Conservation (phyloP, 768 basidiomycete genomes). For the Cystobasidium onofrii region DNA sequence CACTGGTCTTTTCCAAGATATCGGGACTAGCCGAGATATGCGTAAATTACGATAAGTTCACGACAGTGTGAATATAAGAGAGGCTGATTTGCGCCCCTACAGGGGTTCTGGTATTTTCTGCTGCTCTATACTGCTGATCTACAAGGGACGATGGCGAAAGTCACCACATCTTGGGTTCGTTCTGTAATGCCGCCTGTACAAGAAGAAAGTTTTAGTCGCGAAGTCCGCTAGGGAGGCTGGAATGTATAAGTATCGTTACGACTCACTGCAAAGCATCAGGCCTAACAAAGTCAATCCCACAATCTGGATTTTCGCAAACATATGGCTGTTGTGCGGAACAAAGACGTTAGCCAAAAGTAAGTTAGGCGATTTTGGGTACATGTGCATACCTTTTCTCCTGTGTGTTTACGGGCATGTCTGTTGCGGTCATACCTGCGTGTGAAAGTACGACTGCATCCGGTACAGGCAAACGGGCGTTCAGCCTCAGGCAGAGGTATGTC, state of each 20-base stretch:
- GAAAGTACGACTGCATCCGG: conserved; percentile 19
- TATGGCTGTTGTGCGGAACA: conserved; percentile 24
- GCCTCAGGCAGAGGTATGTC: background rate
- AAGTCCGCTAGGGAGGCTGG: background rate
- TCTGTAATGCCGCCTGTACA: conserved; percentile 3
- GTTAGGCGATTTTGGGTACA: too few species aligned
- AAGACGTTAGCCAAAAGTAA: background rate
- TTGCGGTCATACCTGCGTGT: conserved; percentile 23
- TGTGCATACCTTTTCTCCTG: conserved; percentile 21
- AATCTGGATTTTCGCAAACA: conserved; percentile 13
- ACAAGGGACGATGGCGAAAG: too few species aligned
- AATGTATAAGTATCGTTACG: background rate
- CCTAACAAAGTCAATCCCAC: background rate
- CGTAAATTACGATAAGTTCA: too few species aligned
- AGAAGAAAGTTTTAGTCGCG: background rate
- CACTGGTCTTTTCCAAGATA: too few species aligned
- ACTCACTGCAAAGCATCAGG: conserved; percentile 26
- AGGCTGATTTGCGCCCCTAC: too few species aligned
- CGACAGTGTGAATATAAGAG: too few species aligned
- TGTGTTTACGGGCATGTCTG: conserved; percentile 22
- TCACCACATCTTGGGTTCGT: background rate
- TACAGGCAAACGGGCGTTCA: conserved; percentile 16
- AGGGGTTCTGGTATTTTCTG: too few species aligned
- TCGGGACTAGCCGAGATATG: too few species aligned
- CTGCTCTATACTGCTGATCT: too few species aligned